Percentiles rank a stretch among this genome's conserved stretches.
phyloP scores from a whole-genome alignment of 305 asterid genomes.

The Nicotiana rustica region DNA sequence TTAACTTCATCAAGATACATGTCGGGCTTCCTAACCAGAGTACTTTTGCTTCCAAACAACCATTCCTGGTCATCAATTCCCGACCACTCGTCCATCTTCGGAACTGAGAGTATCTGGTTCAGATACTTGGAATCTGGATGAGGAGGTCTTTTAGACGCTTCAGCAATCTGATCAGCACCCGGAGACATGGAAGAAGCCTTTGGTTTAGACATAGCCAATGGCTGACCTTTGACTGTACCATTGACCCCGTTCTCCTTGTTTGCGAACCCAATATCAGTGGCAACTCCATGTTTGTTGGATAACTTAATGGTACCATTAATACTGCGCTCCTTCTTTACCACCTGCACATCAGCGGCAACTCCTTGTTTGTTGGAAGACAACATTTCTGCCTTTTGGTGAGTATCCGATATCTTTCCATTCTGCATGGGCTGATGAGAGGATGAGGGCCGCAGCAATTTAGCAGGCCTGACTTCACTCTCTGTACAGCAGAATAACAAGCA shows the following conservation, averaged over 20 bases:
- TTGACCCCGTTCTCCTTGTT: constrained; percentile 28
- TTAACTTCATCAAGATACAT: constrained; percentile 18
- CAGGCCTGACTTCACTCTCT: constrained; percentile 51
- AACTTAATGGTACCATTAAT: constrained; percentile 27
- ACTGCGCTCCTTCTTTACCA: constrained; percentile 27
- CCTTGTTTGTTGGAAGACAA: constrained; percentile 1
- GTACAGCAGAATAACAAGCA: constrained; percentile 37
- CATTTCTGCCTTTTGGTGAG: constrained; percentile 20
- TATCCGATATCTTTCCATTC: constrained; percentile 35
- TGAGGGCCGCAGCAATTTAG: constrained; percentile 49
- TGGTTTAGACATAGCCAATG: neutral
- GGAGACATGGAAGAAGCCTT: constrained; percentile 20
- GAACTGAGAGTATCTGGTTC: constrained; percentile 38
- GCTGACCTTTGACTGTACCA: constrained; percentile 35
- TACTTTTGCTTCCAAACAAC: constrained; percentile 33
- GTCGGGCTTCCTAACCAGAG: constrained; percentile 20
- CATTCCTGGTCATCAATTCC: constrained; percentile 33
- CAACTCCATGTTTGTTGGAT: constrained; percentile 21
- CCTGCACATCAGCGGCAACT: constrained; percentile 2
- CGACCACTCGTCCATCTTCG: constrained; percentile 35
- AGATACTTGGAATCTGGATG: constrained; percentile 37
- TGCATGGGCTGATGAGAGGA: constrained; percentile 43
- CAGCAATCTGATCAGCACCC: constrained; percentile 27
- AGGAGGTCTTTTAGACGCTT: constrained; percentile 32
- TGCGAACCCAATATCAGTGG: constrained; percentile 29